Evolutionary conservation across 495 filamentous ascomycete species (phyloP).

Genomic region (Penicillium argentinense): DNA sequence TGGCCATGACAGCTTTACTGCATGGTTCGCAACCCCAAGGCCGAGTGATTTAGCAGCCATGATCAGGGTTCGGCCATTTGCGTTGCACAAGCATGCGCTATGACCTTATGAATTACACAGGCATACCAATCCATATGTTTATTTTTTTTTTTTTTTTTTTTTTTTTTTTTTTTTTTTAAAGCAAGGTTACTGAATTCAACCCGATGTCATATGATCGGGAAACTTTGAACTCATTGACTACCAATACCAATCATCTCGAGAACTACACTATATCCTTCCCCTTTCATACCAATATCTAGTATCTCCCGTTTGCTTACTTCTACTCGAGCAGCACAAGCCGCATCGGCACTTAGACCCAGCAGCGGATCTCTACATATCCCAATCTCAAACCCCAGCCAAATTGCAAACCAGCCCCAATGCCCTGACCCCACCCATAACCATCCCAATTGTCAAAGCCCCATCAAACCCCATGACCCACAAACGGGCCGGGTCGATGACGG

Average conservation of each 20-base stretch:
- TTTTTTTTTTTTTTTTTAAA: too few species aligned
- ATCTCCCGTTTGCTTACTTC: background rate
- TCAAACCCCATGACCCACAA: constrained; percentile 18
- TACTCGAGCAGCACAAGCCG: background rate
- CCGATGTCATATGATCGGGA: too few species aligned
- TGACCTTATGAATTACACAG: too few species aligned
- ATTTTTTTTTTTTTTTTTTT: too few species aligned
- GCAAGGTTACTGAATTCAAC: too few species aligned
- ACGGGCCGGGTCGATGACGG: background rate
- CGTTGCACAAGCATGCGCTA: background rate
- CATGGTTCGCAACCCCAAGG: constrained; percentile 32
- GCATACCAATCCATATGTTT: too few species aligned
- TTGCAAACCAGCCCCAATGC: constrained; percentile 20
- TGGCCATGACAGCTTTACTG: constrained; percentile 28
- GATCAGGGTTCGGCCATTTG: background rate
- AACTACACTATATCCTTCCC: too few species aligned
- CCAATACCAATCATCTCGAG: too few species aligned
- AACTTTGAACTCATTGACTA: too few species aligned
- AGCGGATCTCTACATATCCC: constrained; percentile 6
- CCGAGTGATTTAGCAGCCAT: constrained; percentile 9
- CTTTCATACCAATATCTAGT: too few species aligned
- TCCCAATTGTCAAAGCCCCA: background rate
- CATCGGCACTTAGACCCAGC: too few species aligned
- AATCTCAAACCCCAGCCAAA: constrained; percentile 12
- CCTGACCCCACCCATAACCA: constrained; percentile 11